Conservation (phyloP, 768 basidiomycete genomes). For the Termitomyces sp. region DNA sequence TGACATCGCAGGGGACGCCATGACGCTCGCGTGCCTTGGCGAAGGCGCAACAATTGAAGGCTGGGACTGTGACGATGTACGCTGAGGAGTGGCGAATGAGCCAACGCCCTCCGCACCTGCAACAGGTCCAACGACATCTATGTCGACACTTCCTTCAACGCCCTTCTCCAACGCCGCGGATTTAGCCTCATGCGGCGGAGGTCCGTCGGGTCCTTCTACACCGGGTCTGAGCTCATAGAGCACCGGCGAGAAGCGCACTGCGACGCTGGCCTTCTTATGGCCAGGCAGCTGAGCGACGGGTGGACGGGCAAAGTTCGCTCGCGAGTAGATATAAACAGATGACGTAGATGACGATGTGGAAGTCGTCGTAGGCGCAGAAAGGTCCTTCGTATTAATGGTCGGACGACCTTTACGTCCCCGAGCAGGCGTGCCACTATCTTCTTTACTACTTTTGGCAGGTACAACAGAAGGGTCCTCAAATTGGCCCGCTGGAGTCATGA, state of each 20-base stretch:
- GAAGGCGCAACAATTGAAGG: conserved; percentile 45
- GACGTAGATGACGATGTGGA: conserved; percentile 39
- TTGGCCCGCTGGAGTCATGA: conserved; percentile 94
- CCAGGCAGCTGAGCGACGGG: conserved; percentile 95
- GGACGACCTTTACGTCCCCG: conserved; percentile 61
- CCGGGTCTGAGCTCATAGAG: conserved; percentile 84
- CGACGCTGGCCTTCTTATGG: conserved; percentile 93
- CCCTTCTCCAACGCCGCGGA: conserved; percentile 68
- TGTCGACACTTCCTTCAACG: conserved; percentile 53
- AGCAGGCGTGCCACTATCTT: conserved; percentile 40
- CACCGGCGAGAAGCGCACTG: conserved; percentile 90
- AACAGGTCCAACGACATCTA: conserved; percentile 55
- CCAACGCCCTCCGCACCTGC: conserved; percentile 13
- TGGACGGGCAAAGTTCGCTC: conserved; percentile 89
- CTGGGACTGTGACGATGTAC: conserved; percentile 24
- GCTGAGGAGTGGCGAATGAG: conserved; percentile 29
- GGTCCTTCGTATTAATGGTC: conserved; percentile 30
- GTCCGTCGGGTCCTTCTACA: conserved; percentile 31
- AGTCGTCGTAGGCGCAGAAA: conserved; percentile 32
- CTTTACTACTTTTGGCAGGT: conserved; percentile 22
- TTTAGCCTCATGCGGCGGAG: conserved; percentile 26
- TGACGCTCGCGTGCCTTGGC: conserved; percentile 31
- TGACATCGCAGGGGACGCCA: conserved; percentile 54
- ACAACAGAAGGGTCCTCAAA: conserved; percentile 87
- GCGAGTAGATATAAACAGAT: conserved; percentile 90